Evolutionary conservation across 1,284 basidiomycete species (phyloP).

Genomic region (Phaffia rhodozyma): DNA sequence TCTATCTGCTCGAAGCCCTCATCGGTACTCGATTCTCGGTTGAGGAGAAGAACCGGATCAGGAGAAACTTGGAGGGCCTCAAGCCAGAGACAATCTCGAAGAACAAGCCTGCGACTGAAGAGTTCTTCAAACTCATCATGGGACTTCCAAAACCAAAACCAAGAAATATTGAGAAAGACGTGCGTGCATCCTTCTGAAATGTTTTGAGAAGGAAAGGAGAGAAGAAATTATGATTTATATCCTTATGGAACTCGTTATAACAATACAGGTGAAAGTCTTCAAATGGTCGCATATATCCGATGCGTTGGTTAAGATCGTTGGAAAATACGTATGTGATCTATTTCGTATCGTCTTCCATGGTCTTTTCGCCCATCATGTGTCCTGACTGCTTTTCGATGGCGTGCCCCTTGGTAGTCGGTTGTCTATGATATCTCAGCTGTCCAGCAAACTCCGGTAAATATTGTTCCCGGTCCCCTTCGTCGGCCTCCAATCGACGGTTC

Average conservation of each 20-base stretch:
- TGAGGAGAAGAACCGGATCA: conserved; percentile 92
- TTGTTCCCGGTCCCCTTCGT: too few relatives aligned
- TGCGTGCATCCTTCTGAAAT: conserved; percentile 30
- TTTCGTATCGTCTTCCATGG: too few relatives aligned
- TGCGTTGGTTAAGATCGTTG: conserved; percentile 81
- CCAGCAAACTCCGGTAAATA: too few relatives aligned
- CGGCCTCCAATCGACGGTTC: too few relatives aligned
- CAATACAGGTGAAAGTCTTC: conserved; percentile 57
- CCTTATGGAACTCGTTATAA: too few relatives aligned
- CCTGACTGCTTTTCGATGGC: too few relatives aligned
- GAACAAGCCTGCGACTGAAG: conserved; percentile 61
- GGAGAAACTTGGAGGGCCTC: conserved; percentile 86
- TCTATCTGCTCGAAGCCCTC: conserved; percentile 79
- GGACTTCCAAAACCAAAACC: conserved; percentile 87
- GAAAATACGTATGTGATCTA: conserved; percentile 68
- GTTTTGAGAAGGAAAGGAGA: too few relatives aligned
- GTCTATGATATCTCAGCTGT: too few relatives aligned
- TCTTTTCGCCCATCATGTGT: too few relatives aligned
- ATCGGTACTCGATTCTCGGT: conserved; percentile 74
- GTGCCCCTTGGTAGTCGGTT: too few relatives aligned
- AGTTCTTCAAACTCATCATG: conserved; percentile 91
- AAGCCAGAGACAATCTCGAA: conserved; percentile 84
- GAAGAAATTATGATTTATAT: too few relatives aligned
- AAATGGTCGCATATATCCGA: conserved; percentile 71
- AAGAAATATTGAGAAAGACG: conserved; percentile 91